Base-by-base conservation (phyloP, 306 rosid species). In the Casuarina cunninghamiana region DNA sequence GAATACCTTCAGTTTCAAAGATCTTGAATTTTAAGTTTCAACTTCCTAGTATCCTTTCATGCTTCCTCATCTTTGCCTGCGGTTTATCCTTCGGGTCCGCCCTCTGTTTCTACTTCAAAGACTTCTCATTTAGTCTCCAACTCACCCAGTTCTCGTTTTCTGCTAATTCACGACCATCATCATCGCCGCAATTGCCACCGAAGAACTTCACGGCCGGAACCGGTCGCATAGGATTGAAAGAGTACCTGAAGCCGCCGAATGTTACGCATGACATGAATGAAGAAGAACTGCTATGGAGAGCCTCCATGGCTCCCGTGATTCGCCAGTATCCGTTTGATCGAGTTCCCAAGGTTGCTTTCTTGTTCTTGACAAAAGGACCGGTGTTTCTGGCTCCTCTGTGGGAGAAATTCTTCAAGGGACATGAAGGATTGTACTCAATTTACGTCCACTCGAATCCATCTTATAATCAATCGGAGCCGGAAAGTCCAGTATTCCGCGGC, bases 391-490 rank as follows among this genome's bases (percentile, higher is more conserved):
- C 92, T 42, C 92, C 94, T n/a, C 77, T 94, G 65, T 94, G 98
- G 98, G 93, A 94, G 69, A 51, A 80, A 48, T 94, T 94, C 83
- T 94, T 94, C 84, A 46, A 83, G 78, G 98, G 98, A 16, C 83
- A 90, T 73, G 85, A 87, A 77, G 91, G 91, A 10, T 81, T 78
- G 8, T 94, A 90, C 81, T 86, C 97, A 3, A 79, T 94, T 71
- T 94, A 92, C 46, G 96, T 94, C 39, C 98, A 94, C 79, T 86
- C 97, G 0, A 75, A 87, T 83, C 98, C 98, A 1, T 84, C 93
- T 53, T 90, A 89, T 79, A 92, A 90, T 81, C 90, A 77, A 70
- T 82, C 97, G 17, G 19, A 60, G 43, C 88, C 91, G 0, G 89
- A 88, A 84, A 82, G 81, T 82, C 84, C 94, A 0, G 89, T 87